A percentile compares a stretch with the other conserved stretches of the same genome.
Conservation (phyloP, 306 rosid genomes). For the Inga laurina region DNA sequence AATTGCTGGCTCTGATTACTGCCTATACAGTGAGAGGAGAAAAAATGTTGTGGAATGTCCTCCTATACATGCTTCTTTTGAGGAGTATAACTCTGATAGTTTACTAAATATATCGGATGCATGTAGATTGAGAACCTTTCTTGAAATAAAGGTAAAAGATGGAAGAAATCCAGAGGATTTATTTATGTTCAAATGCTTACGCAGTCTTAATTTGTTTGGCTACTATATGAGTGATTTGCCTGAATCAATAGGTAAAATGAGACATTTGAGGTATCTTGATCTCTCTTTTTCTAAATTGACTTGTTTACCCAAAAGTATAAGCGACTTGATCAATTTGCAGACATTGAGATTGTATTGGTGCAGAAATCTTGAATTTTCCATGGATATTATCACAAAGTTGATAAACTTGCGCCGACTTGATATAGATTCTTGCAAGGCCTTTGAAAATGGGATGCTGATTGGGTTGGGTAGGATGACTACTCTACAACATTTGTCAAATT, state of each 20-base stretch:
- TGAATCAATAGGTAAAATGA: background rate
- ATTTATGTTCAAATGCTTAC: background rate
- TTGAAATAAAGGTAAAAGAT: accelerated
- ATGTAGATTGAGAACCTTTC: background rate
- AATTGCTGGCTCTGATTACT: background rate
- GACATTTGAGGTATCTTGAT: slow-evolving; percentile 24
- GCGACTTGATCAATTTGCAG: background rate
- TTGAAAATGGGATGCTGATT: background rate
- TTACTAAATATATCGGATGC: background rate
- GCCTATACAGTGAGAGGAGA: background rate
- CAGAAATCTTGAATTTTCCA: accelerated
- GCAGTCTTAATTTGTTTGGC: background rate
- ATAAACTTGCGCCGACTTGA: background rate
- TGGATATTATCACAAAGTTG: background rate
- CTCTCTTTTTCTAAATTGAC: background rate
- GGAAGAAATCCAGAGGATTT: background rate
- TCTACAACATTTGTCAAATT: background rate
- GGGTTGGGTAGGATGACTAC: background rate
- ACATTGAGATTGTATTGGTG: background rate
- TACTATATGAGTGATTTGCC: background rate
- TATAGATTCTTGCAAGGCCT: background rate
- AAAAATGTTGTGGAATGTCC: background rate
- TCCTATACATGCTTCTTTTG: background rate
- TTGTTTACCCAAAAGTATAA: background rate
- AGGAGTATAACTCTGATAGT: too few relatives aligned